Base-by-base conservation (phyloP, 2,329 filamentous ascomycete genomes). In the Pyricularia grisea region DNA sequence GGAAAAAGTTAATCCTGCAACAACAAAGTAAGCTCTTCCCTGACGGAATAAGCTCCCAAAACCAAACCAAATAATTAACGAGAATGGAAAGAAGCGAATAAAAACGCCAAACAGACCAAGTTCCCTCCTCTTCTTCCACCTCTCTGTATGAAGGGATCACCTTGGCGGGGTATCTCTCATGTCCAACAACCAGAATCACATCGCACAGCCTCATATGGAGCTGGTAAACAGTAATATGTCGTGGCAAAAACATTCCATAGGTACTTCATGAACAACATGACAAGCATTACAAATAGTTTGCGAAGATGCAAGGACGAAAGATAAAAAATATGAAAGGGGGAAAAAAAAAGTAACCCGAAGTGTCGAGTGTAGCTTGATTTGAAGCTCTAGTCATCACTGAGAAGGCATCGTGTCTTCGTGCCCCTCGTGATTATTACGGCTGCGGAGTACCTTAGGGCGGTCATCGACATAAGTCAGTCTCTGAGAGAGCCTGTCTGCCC, bases 401-500 rank as follows among this genome's bases (percentile, higher is more conserved):
- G 9, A 50, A n/a, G 42, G 42, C 20, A 2, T n/a, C 9, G 42
- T 50, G 17, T 50, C 42, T 50, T 50, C 42, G 42, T 50, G 42
- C 17, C 42, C 42, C 42, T 50, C 42, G 17, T 50, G 17, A 17
- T 20, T 74, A 68, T 79, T 79, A 55, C 81, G 81, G 65, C 79
- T 81, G 70, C 84, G 82, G 70, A 88, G 79, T 70, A 86, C 84
- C 72, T 83, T 84, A 63, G 88, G 81, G 55, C 85, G 83, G 72
- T 86, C 82, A 73, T 88, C 85, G 65, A 88, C 82, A 71, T 88
- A 87, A 4, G 85, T 84, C 69, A 88, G 77, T 12, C 85, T 83
- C 50, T 81, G 81, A 27, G 82, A 80, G 63, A 88, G 76, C 55
- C 81, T 82, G 82, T 77, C 69, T 80, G 78, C 27, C 79, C 76